Conservation (phyloP, 2,329 filamentous ascomycete species). For the Diaporthe longicolla region DNA sequence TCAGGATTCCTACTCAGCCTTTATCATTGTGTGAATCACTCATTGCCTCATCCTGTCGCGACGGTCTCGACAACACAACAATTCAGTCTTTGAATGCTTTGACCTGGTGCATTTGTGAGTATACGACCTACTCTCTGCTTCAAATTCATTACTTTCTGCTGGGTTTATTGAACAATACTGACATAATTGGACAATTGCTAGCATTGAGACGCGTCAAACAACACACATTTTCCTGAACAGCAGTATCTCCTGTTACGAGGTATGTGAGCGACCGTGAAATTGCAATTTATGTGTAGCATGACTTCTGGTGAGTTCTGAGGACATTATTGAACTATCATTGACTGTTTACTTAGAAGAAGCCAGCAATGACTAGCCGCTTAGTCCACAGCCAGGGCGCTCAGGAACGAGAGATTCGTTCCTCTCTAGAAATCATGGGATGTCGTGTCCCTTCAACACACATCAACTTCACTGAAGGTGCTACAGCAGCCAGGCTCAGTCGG, state of each 20-base stretch:
- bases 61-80: neutral
- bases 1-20: neutral
- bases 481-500: neutral
- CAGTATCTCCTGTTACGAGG: neutral
- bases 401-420: neutral
- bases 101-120: neutral
- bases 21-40: neutral
- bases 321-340: neutral
- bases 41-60: neutral
- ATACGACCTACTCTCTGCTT: neutral
- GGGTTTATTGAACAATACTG: neutral
- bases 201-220: neutral
- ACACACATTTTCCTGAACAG: neutral
- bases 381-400: no score
- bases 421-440: slow-evolving; percentile 34
- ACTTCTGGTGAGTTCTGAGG: no score
- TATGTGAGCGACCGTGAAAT: neutral
- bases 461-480: neutral
- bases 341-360: neutral
- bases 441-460: neutral
- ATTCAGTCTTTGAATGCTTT: neutral
- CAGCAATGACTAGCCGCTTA: no score
- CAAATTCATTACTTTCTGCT: neutral
- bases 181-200: neutral
- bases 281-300: neutral